Evolutionary conservation across 495 filamentous ascomycete species (phyloP).

Genomic region (Penicillium samsonianum): DNA sequence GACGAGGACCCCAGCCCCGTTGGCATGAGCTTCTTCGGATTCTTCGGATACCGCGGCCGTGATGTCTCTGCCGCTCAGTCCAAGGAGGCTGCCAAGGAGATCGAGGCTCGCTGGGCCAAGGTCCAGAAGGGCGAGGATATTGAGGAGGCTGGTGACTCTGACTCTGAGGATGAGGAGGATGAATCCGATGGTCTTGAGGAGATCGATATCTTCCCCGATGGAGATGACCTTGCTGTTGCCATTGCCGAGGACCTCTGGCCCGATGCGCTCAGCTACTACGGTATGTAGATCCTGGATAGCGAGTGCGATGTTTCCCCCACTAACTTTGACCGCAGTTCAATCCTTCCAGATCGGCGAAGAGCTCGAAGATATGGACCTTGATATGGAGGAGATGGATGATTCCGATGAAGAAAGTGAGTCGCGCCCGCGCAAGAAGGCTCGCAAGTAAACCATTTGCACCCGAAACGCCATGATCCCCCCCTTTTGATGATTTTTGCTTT

Average conservation of each 20-base stretch:
- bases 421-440: slow-evolving; percentile 48
- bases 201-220: slow-evolving; percentile 77
- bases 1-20: slow-evolving; percentile 57
- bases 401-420: slow-evolving; percentile 36
- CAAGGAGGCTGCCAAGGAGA: slow-evolving; percentile 55
- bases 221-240: slow-evolving; percentile 75
- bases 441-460: slow-evolving; percentile 29
- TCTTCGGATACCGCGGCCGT: slow-evolving; percentile 75
- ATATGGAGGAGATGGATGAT: slow-evolving; percentile 36
- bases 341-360: slow-evolving; percentile 34
- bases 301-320: slow-evolving; percentile 1
- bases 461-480: slow-evolving; percentile 24
- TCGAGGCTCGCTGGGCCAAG: slow-evolving; percentile 59
- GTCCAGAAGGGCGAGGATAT: slow-evolving; percentile 54
- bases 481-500: slow-evolving; percentile 22
- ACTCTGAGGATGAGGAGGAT: slow-evolving; percentile 46
- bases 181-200: slow-evolving; percentile 57
- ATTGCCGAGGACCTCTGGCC: slow-evolving; percentile 87
- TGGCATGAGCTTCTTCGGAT: slow-evolving; percentile 78
- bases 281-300: slow-evolving; percentile 53
- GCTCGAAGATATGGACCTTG: slow-evolving; percentile 37
- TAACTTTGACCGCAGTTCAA: slow-evolving; percentile 30
- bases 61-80: slow-evolving; percentile 70
- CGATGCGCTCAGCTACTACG: slow-evolving; percentile 84
- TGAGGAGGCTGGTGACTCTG: slow-evolving; percentile 37